Percentiles rank a stretch among this genome's conserved stretches.
These are phyloP conservation scores for Ogataea hybrid DNA, from an alignment of 1,139 yeast genomes.

Conservation along the genomic window DNA sequence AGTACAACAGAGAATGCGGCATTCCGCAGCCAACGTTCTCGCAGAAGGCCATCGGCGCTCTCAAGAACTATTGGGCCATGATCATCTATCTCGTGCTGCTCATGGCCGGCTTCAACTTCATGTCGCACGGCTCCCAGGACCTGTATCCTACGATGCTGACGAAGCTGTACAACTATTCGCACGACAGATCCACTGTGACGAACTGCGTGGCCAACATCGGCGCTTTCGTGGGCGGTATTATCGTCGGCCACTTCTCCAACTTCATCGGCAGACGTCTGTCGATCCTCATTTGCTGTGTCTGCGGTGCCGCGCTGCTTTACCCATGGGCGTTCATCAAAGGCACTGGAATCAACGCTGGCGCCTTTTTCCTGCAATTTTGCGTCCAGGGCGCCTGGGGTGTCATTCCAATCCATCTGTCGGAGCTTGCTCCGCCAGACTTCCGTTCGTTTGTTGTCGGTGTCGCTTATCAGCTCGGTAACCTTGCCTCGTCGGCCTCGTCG, in stretches of 20 bases:
- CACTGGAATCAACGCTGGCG: constrained; percentile 70
- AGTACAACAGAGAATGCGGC: constrained; percentile 31
- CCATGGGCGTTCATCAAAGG: constrained; percentile 64
- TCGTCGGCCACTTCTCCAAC: constrained; percentile 59
- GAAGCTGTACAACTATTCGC: constrained; percentile 49
- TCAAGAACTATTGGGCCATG: constrained; percentile 42
- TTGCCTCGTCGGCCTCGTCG: constrained; percentile 79
- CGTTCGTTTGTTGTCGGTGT: constrained; percentile 73
- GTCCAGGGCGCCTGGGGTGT: constrained; percentile 93
- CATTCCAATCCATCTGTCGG: constrained; percentile 73
- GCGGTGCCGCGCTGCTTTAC: constrained; percentile 65
- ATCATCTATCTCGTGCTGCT: constrained; percentile 50
- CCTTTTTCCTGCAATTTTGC: constrained; percentile 72
- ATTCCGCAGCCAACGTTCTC: constrained; percentile 29
- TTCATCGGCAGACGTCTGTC: constrained; percentile 60
- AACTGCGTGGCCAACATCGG: constrained; percentile 71
- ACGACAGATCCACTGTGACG: constrained; percentile 59
- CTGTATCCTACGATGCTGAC: constrained; percentile 64
- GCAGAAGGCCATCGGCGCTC: constrained; percentile 32
- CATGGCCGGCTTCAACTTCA: constrained; percentile 66
- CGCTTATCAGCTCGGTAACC: constrained; percentile 80
- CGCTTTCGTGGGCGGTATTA: constrained; percentile 63
- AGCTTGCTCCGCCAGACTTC: constrained; percentile 75
- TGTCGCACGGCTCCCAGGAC: constrained; percentile 76
- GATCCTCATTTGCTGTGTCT: constrained; percentile 55